Conservation (phyloP, 306 rosid genomes). For the Rosa persica region DNA sequence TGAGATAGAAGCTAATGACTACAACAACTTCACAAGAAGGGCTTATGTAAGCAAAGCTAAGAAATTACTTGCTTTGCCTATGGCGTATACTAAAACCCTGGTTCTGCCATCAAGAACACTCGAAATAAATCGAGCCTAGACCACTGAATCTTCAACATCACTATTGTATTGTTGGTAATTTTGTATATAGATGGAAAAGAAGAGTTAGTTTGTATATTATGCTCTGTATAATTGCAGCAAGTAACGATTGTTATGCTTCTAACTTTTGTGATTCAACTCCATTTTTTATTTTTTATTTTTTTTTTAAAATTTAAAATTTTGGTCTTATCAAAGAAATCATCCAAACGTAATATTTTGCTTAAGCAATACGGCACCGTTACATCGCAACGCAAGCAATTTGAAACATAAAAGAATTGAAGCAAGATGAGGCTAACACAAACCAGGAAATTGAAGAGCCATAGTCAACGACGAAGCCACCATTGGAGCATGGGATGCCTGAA, state of each 20-base stretch:
- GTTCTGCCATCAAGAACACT: constrained; percentile 42
- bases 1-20: constrained; percentile 81
- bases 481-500: too few species aligned
- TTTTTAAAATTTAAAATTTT: too few species aligned
- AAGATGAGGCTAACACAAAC: too few species aligned
- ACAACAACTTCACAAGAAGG: constrained; percentile 68
- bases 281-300: not conserved
- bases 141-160: not conserved
- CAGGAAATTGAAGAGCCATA: too few species aligned
- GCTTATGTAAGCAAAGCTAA: constrained; percentile 77
- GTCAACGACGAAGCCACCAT: too few species aligned
- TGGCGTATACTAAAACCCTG: constrained; percentile 55
- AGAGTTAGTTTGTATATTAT: not conserved
- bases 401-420: too few species aligned
- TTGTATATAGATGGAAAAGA: not conserved
- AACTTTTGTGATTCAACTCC: not conserved
- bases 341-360: too few species aligned
- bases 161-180: not conserved
- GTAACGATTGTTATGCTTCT: not conserved
- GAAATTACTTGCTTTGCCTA: constrained; percentile 66
- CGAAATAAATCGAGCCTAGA: not conserved
- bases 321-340: too few species aligned
- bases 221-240: not conserved
- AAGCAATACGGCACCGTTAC: too few species aligned
- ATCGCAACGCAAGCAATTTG: too few species aligned